Conservation (phyloP, 805 yeast genomes). For the Saccharomycopsis sp. region DNA sequence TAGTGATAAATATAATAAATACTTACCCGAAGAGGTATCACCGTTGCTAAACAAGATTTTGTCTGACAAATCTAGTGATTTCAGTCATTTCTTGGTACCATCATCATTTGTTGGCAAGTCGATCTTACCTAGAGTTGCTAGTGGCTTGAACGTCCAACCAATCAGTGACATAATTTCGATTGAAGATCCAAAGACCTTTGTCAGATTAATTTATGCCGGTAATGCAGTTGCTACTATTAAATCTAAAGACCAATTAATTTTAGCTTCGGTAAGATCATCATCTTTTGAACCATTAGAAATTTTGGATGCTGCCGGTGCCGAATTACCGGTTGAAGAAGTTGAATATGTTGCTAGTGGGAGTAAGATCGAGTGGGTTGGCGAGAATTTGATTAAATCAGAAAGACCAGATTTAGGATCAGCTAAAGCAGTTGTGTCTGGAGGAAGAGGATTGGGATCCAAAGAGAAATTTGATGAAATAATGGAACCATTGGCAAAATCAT, state of each 20-base stretch:
- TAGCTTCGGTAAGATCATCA: slow-evolving; percentile 78
- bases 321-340: slow-evolving; percentile 43
- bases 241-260: slow-evolving; percentile 54
- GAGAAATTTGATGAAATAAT: slow-evolving; percentile 75
- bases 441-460: slow-evolving; percentile 86
- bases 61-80: slow-evolving; percentile 29
- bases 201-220: slow-evolving; percentile 95
- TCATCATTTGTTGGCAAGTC: slow-evolving; percentile 87
- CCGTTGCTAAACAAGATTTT: slow-evolving; percentile 49
- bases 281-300: slow-evolving; percentile 52
- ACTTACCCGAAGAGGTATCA: slow-evolving; percentile 73
- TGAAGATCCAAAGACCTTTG: slow-evolving; percentile 61
- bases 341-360: slow-evolving; percentile 30
- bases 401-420: slow-evolving; percentile 92
- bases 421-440: slow-evolving; percentile 77
- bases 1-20: slow-evolving; percentile 54
- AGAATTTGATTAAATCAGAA: slow-evolving; percentile 65
- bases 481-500: slow-evolving; percentile 74
- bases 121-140: slow-evolving; percentile 80
- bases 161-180: slow-evolving; percentile 74
- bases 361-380: slow-evolving; percentile 62
- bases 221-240: slow-evolving; percentile 82
- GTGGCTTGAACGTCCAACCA: slow-evolving; percentile 80
- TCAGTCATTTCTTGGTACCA: slow-evolving; percentile 69
- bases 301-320: slow-evolving; percentile 31